phyloP scores from a whole-genome alignment of 225 moss, liverwort and hornwort genomes.

The Marchantia polymorpha region DNA sequence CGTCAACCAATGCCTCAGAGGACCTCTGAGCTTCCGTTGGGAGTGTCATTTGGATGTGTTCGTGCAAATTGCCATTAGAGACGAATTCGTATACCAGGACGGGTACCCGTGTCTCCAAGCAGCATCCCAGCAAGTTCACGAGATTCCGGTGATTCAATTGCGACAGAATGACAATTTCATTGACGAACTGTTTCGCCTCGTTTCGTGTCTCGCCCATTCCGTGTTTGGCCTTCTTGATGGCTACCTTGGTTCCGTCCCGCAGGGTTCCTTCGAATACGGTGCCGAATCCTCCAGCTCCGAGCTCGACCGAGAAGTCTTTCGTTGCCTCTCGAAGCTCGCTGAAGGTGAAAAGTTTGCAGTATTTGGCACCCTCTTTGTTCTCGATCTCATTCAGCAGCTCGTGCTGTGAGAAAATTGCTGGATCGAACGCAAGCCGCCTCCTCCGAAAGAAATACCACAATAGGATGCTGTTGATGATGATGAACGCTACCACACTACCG shows the following conservation, averaged over 20 bases:
- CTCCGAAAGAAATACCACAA: not conserved
- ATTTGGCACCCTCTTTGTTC: not conserved
- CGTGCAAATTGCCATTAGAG: conserved; percentile 14
- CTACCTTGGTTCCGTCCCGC: not conserved
- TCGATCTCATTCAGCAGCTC: not conserved
- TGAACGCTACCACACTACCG: not conserved
- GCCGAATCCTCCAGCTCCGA: conserved; percentile 4
- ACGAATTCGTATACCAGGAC: conserved; percentile 25
- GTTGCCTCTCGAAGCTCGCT: conserved; percentile 1
- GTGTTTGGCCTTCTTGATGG: conserved; percentile 6
- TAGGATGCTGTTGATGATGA: not conserved
- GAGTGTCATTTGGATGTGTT: not conserved
- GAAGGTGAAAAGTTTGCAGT: conserved; percentile 1
- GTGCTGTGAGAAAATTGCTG: not conserved
- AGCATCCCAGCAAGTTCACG: conserved; percentile 26
- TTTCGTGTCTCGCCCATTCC: not conserved
- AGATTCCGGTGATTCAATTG: conserved; percentile 28
- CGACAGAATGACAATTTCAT: conserved; percentile 26
- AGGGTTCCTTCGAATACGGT: not conserved
- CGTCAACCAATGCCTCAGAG: too few species aligned
- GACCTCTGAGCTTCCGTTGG: not conserved
- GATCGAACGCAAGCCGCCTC: not conserved
- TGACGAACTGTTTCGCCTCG: conserved; percentile 19
- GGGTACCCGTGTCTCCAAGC: conserved; percentile 12
- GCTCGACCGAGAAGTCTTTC: not conserved